Evolutionary conservation across 2,329 filamentous ascomycete species (phyloP).

Genomic region (Hirsutella thompsonii): DNA sequence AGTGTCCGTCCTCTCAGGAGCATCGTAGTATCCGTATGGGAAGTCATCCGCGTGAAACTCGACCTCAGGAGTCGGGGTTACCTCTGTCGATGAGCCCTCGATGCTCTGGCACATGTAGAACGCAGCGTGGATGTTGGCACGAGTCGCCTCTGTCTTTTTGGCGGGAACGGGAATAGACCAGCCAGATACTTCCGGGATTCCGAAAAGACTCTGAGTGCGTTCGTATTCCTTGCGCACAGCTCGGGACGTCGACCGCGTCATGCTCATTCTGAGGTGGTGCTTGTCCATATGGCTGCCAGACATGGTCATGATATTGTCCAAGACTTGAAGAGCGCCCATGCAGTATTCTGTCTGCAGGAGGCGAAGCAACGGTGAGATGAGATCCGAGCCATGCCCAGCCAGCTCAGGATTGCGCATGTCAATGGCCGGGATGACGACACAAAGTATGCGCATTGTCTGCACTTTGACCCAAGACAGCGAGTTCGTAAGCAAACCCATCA

Average conservation of each 20-base stretch:
- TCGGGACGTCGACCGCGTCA: conserved; percentile 79
- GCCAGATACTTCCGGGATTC: conserved; percentile 87
- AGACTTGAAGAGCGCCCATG: conserved; percentile 77
- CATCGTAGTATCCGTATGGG: conserved; percentile 65
- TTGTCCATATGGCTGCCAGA: conserved; percentile 85
- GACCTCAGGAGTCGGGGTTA: conserved; percentile 67
- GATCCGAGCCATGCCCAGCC: conserved; percentile 78
- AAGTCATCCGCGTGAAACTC: conserved; percentile 90
- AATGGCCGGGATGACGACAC: conserved; percentile 72
- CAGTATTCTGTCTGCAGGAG: conserved; percentile 88
- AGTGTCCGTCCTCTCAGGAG: conserved; percentile 65
- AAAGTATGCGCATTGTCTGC: conserved; percentile 84
- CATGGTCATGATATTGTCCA: conserved; percentile 93
- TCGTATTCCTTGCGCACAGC: conserved; percentile 89
- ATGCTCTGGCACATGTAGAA: conserved; percentile 84
- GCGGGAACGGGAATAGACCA: conserved; percentile 95
- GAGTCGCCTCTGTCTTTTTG: conserved; percentile 73
- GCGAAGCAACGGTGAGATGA: conserved; percentile 84
- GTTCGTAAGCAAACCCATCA: conserved; percentile 87
- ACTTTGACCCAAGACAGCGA: conserved; percentile 79
- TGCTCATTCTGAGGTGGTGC: conserved; percentile 94
- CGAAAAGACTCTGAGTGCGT: conserved; percentile 85
- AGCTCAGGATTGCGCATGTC: conserved; percentile 90
- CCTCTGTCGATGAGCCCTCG: conserved; percentile 42
- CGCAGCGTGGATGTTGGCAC: conserved; percentile 86